Base-by-base conservation (phyloP, 2,329 filamentous ascomycete species). In the Thielaviopsis ethacetica region DNA sequence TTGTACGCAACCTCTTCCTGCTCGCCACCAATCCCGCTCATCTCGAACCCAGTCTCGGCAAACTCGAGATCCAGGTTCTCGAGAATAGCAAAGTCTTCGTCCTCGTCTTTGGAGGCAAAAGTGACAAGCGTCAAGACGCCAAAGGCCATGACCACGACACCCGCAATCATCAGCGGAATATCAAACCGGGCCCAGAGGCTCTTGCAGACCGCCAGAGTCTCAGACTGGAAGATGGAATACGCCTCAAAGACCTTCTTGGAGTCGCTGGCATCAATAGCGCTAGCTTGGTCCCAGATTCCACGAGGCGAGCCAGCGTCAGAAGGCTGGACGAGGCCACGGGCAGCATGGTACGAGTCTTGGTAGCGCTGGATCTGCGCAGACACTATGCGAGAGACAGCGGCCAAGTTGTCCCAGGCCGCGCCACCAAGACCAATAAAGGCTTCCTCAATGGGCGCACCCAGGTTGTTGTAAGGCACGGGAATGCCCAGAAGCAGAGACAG, bases 381-480 rank as follows among this genome's bases (percentile, higher is more conserved):
- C 0, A 90, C 79, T 61, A 95, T 74, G 26, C 86, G 83, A 57
- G 85, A 87, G 0, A 91, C 90, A 2, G 79, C 75, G 0, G 87
- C 88, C 50, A 98, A 74, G 63, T 88, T 93, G 53, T 82, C 75
- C 80, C 85, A 93, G 62, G 88, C 79, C 38, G 80, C 78, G 30
- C 85, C 86, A 22, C 79, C 76, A 1, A 73, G 71, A 0, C 88
- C 87, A 19, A 85, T 78, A 70, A 98, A 98, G 2, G 90, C 91
- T 71, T 98, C 93, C 64, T 95, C 88, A 62, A 98, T 96, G 0
- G 93, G 93, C 6, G 81, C 83, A 56, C 93, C 93, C 6, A 98
- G 79, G 67, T 93, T 98, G 70, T 97, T 98, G 75, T 89, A 98
- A 0, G 93, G 93, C 62, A 98, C 91, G 0, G 93, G 91, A 62